These are phyloP conservation scores for Starmerella geochares DNA, from an alignment of 805 yeast species.

Conservation along the genomic window DNA sequence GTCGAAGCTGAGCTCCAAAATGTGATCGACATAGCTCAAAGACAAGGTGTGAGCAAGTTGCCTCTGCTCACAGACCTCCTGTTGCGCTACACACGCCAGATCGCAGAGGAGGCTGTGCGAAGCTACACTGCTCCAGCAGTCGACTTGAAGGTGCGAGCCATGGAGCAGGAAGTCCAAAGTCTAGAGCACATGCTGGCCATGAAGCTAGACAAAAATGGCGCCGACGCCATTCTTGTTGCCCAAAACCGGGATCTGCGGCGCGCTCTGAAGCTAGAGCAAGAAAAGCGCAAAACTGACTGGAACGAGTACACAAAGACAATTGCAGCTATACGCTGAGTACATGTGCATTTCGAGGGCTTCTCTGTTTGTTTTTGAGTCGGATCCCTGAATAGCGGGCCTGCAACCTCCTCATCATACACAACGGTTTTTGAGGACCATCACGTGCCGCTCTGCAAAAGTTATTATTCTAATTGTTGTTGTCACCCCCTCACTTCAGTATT, in stretches of 20 bases:
- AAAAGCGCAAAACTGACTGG: constrained; percentile 24
- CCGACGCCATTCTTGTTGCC: constrained; percentile 22
- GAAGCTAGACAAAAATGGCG: constrained; percentile 19
- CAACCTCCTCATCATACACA: too few relatives aligned
- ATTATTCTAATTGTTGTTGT: too few relatives aligned
- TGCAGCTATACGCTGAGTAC: background rate
- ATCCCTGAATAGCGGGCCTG: too few relatives aligned
- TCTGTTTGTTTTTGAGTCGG: too few relatives aligned
- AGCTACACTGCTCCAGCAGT: background rate
- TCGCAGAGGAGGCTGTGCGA: constrained; percentile 12
- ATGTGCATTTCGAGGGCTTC: background rate
- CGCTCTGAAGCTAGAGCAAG: constrained; percentile 20
- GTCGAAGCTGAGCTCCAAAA: constrained; percentile 19
- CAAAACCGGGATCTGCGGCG: constrained; percentile 20
- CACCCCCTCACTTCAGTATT: too few relatives aligned
- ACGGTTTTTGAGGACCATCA: background rate
- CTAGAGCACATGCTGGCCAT: constrained; percentile 18
- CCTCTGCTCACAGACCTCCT: constrained; percentile 22
- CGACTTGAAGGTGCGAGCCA: constrained; percentile 9
- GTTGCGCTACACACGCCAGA: constrained; percentile 18
- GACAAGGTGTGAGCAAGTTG: constrained; percentile 17
- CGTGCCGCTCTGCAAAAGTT: background rate
- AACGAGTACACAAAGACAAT: constrained; percentile 13
- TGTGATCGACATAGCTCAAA: constrained; percentile 17
- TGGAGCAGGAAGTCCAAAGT: constrained; percentile 17